These are phyloP conservation scores for Penicillium herquei DNA, from an alignment of 495 filamentous ascomycete species.

Conservation along the genomic window DNA sequence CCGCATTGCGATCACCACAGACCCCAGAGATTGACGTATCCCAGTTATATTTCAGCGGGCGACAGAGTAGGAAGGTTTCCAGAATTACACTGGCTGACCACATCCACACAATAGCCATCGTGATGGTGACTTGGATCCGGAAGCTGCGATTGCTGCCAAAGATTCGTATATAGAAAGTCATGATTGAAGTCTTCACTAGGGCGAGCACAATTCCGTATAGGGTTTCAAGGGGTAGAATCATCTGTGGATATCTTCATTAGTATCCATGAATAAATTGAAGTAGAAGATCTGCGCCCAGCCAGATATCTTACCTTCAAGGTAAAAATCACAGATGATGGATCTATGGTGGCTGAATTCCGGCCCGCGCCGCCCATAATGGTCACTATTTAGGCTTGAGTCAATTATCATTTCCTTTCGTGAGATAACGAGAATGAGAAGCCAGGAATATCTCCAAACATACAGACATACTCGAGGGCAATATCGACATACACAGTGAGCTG, in stretches of 20 bases:
- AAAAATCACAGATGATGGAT: neutral
- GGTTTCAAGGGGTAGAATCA: neutral
- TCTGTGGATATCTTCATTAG: neutral
- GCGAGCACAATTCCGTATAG: slow-evolving; percentile 12
- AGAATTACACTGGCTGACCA: slow-evolving; percentile 2
- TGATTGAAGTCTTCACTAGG: slow-evolving; percentile 19
- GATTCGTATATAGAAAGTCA: slow-evolving; percentile 14
- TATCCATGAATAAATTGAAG: neutral
- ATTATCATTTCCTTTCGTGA: too few relatives aligned
- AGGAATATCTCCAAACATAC: neutral
- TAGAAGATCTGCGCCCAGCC: neutral
- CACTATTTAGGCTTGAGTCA: neutral
- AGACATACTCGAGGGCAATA: neutral
- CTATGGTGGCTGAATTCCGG: neutral
- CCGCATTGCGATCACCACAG: neutral
- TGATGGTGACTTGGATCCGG: slow-evolving; percentile 6
- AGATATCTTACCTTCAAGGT: neutral
- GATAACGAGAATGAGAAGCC: neutral
- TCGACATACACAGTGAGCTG: neutral
- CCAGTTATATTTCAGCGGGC: slow-evolving; percentile 1
- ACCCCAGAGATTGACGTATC: neutral
- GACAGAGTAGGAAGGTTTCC: slow-evolving; percentile 1
- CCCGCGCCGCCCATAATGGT: neutral
- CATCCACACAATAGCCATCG: neutral
- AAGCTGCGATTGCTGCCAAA: slow-evolving; percentile 18